Percentiles rank a stretch among this genome's conserved stretches.
These are phyloP conservation scores for Rhododendron kiyosumense DNA, from an alignment of 148 eudicot species.

Conservation along the genomic window DNA sequence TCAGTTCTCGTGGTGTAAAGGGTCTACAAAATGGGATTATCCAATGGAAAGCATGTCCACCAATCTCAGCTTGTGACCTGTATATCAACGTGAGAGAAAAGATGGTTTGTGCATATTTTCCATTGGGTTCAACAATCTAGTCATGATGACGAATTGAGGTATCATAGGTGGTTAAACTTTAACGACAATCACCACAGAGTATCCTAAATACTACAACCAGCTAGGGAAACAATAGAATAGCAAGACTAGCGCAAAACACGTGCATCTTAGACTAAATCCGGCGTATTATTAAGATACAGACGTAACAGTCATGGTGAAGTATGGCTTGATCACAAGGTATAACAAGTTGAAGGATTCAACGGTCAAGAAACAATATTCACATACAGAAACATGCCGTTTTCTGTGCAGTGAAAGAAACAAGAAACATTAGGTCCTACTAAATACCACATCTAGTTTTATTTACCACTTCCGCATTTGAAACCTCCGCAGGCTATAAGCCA, in stretches of 20 bases:
- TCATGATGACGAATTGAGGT: neutral
- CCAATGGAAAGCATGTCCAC: neutral
- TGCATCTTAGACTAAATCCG: neutral
- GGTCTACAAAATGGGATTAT: neutral
- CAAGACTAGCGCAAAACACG: neutral
- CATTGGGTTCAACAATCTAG: neutral
- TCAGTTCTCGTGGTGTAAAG: neutral
- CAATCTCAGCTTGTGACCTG: neutral
- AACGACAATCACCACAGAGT: neutral
- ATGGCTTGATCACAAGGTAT: neutral
- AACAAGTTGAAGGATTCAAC: neutral
- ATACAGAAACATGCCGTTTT: neutral
- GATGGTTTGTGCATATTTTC: neutral
- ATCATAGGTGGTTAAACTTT: neutral
- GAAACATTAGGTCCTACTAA: neutral
- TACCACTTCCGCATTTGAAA: slow-evolving; percentile 50
- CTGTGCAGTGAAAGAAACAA: slow-evolving; percentile 1
- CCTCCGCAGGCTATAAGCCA: slow-evolving; percentile 73
- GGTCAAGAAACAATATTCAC: neutral
- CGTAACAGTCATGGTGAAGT: neutral
- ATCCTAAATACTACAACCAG: neutral
- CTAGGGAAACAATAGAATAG: neutral
- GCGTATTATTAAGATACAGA: neutral
- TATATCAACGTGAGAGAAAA: neutral
- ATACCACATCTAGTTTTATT: neutral